Conservation (phyloP, 106 monocot genomes). For the Xerophyta viscosa region DNA sequence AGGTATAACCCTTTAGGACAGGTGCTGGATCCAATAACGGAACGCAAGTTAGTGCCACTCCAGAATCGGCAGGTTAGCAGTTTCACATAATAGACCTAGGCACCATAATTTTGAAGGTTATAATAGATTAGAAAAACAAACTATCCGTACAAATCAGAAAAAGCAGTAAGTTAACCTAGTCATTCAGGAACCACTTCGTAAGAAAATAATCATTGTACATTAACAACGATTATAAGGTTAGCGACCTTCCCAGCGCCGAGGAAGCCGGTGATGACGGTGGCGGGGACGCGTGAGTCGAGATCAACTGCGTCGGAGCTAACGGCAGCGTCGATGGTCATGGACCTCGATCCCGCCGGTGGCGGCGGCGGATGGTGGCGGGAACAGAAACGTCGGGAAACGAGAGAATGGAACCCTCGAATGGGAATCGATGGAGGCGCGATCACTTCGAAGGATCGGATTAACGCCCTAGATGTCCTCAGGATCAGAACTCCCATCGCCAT, state of each 20-base stretch:
- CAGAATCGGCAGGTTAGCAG: no score
- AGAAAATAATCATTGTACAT: no score
- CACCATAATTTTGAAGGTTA: no score
- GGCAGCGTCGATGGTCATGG: conserved; percentile 31
- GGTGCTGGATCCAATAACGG: no score
- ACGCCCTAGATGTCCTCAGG: conserved; percentile 20
- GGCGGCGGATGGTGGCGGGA: background rate
- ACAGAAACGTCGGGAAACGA: conserved; percentile 1
- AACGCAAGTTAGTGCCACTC: no score
- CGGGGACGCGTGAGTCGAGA: conserved; percentile 64
- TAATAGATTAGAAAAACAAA: no score
- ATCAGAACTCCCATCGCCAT: conserved; percentile 31
- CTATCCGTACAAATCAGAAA: no score
- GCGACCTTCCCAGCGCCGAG: conserved; percentile 86
- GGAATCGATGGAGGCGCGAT: conserved; percentile 4
- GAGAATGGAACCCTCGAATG: conserved; percentile 8
- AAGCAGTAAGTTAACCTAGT: no score
- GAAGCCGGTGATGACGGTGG: conserved; percentile 90
- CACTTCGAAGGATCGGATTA: conserved; percentile 4
- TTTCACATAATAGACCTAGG: no score
- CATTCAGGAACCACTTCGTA: no score
- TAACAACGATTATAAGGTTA: background rate
- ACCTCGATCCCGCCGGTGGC: conserved; percentile 13
- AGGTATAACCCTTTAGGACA: no score
- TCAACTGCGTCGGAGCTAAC: conserved; percentile 25